A percentile compares a stretch with the other conserved stretches of the same genome.
phyloP scores from a whole-genome alignment of 495 filamentous ascomycete species.

The Corynascus novoguineensis region DNA sequence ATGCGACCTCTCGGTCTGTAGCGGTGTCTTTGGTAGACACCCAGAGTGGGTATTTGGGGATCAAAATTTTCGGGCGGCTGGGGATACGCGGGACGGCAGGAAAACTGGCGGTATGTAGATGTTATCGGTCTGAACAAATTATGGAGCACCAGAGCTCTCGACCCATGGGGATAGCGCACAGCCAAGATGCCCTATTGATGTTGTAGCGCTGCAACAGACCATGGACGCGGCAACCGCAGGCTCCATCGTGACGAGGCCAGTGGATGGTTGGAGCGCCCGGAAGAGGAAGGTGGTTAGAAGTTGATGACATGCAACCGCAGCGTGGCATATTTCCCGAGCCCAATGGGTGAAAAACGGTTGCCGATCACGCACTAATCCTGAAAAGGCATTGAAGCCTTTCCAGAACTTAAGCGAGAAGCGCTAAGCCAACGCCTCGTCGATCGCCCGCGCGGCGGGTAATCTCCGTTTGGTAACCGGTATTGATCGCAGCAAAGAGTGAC shows the following conservation, averaged over 20 bases:
- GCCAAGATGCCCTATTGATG: background rate
- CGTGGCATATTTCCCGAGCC: constrained; percentile 31
- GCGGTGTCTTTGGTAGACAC: background rate
- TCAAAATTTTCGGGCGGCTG: background rate
- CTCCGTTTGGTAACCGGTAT: constrained; percentile 31
- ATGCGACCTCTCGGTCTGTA: background rate
- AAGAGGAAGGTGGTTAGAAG: constrained; percentile 28
- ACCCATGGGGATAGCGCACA: background rate
- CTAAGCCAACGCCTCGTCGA: constrained; percentile 32
- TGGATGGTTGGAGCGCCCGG: constrained; percentile 10
- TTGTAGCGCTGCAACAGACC: background rate
- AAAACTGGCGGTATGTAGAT: background rate
- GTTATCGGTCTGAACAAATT: too few species aligned
- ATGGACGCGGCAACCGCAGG: constrained; percentile 6
- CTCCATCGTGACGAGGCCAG: constrained; percentile 16
- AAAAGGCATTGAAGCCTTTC: constrained; percentile 20
- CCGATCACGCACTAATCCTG: constrained; percentile 27
- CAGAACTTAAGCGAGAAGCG: constrained; percentile 25
- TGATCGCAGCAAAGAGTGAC: constrained; percentile 24
- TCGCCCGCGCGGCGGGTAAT: constrained; percentile 29
- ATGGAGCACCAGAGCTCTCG: too few species aligned
- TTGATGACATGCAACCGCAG: constrained; percentile 16
- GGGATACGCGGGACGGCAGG: background rate
- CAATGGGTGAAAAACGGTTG: constrained; percentile 30
- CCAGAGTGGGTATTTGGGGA: background rate